phyloP scores from a whole-genome alignment of 768 basidiomycete genomes.

The Panellus pusillus region DNA sequence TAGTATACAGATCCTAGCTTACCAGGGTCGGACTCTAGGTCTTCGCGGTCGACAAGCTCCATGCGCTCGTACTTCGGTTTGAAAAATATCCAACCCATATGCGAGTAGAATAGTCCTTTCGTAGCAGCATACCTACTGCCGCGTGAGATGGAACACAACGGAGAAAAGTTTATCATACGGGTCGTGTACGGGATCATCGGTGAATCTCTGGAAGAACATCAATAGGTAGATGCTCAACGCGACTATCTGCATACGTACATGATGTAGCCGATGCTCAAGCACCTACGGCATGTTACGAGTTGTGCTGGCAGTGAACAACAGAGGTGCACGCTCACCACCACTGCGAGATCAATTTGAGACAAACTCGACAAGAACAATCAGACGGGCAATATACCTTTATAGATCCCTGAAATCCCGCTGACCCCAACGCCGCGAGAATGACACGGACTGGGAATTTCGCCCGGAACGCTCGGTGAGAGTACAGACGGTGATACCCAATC shows the following conservation, averaged over 20 bases:
- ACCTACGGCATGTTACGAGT: slow-evolving; percentile 38
- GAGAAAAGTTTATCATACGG: slow-evolving; percentile 44
- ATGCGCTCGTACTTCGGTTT: slow-evolving; percentile 67
- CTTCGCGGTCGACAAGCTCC: slow-evolving; percentile 62
- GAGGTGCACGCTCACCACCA: slow-evolving; percentile 48
- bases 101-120: slow-evolving; percentile 70
- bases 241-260: slow-evolving; percentile 42
- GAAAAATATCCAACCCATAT: slow-evolving; percentile 86
- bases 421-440: slow-evolving; percentile 63
- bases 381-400: slow-evolving; percentile 53
- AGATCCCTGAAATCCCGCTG: slow-evolving; percentile 76
- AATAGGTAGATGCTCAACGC: too few species aligned
- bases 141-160: slow-evolving; percentile 1
- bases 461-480: slow-evolving; percentile 71
- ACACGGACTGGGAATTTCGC: slow-evolving; percentile 56
- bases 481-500: slow-evolving; percentile 78
- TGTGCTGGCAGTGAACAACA: neutral
- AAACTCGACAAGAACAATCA: slow-evolving; percentile 8
- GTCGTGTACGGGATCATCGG: slow-evolving; percentile 67
- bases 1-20: neutral
- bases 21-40: slow-evolving; percentile 72
- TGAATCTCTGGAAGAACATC: slow-evolving; percentile 50
- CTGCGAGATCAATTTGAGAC: slow-evolving; percentile 25
- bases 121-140: slow-evolving; percentile 66
- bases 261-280: slow-evolving; percentile 71